Evolutionary conservation across 225 moss, liverwort and hornwort species (phyloP).

Genomic region (Marchantia polymorpha): DNA sequence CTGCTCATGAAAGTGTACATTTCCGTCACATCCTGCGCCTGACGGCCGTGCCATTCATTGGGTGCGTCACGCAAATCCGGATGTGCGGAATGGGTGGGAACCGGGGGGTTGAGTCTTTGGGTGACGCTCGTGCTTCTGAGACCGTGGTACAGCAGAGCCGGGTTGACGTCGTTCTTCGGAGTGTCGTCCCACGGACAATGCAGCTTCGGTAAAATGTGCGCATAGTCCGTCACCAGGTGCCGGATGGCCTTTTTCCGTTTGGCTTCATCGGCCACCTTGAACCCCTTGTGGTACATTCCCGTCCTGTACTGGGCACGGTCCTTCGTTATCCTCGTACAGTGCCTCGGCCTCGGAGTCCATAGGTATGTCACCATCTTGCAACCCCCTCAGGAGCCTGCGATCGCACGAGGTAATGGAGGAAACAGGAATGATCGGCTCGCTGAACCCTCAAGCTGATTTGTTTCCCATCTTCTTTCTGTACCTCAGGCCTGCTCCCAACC

Average conservation of each 20-base stretch:
- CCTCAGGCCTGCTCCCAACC: background rate
- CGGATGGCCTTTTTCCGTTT: slow-evolving; percentile 21
- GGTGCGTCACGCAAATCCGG: slow-evolving; percentile 35
- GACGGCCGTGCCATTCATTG: slow-evolving; percentile 37
- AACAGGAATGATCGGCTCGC: too few species aligned
- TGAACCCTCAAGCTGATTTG: background rate
- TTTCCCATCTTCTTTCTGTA: background rate
- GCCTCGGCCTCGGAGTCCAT: slow-evolving; percentile 18
- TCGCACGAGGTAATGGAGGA: background rate
- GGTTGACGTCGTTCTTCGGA: slow-evolving; percentile 29
- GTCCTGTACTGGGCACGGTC: slow-evolving; percentile 14
- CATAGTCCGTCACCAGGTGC: slow-evolving; percentile 37
- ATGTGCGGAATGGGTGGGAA: slow-evolving; percentile 34
- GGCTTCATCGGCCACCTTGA: slow-evolving; percentile 10
- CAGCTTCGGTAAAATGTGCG: slow-evolving; percentile 37
- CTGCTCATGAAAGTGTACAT: slow-evolving; percentile 45
- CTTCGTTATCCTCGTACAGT: slow-evolving; percentile 14
- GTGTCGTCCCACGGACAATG: slow-evolving; percentile 47
- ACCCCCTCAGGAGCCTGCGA: background rate
- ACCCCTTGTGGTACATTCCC: slow-evolving; percentile 15
- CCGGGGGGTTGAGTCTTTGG: slow-evolving; percentile 20
- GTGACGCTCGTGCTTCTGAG: slow-evolving; percentile 37
- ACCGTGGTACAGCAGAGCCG: slow-evolving; percentile 31
- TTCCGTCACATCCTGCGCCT: slow-evolving; percentile 36
- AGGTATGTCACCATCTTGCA: slow-evolving; percentile 23